Conservation (phyloP, 306 rosid species). For the Hippophae rhamnoides region DNA sequence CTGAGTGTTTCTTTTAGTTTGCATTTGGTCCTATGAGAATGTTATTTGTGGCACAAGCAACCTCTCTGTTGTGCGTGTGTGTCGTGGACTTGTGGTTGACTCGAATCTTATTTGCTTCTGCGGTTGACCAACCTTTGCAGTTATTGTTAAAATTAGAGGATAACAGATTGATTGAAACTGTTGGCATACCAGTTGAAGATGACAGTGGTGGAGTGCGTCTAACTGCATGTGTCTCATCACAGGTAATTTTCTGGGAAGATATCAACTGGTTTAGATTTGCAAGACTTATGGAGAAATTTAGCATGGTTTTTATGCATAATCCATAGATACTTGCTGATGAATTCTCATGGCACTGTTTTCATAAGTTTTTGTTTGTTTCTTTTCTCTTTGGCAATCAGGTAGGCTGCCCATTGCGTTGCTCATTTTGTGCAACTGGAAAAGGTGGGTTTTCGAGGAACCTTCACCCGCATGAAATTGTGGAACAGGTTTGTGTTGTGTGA, state of each 20-base stretch:
- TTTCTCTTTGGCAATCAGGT: conserved; percentile 45
- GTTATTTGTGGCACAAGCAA: background rate
- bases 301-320: conserved; percentile 1
- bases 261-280: conserved; percentile 11
- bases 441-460: conserved; percentile 96
- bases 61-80: background rate
- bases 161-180: conserved; percentile 87
- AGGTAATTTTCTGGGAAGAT: conserved; percentile 39
- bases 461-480: conserved; percentile 72
- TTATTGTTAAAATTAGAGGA: conserved; percentile 82
- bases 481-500: conserved; percentile 49
- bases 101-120: conserved; percentile 4
- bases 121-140: conserved; percentile 38
- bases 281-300: conserved; percentile 9
- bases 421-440: conserved; percentile 97
- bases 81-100: conserved; percentile 8
- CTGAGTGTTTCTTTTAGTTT: no score
- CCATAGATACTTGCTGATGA: background rate
- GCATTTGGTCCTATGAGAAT: no score
- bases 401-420: conserved; percentile 87
- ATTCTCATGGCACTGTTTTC: background rate
- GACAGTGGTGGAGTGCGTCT: conserved; percentile 55
- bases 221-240: conserved; percentile 95
- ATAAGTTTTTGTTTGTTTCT: conserved; percentile 1
- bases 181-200: conserved; percentile 78